Conservation (phyloP, 108 stramenopile genomes). For the Fragilaria radians region DNA sequence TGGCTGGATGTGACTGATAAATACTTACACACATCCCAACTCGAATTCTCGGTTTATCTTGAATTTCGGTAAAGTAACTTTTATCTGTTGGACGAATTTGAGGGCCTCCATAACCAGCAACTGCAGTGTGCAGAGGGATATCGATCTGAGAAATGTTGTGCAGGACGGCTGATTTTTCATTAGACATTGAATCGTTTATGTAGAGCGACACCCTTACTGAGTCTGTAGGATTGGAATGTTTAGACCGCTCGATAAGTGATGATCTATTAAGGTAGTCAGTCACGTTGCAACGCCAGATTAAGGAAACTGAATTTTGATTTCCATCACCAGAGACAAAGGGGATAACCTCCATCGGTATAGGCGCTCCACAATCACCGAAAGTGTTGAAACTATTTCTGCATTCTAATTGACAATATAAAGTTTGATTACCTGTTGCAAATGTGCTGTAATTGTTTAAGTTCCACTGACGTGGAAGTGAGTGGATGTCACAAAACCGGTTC, state of each 20-base stretch:
- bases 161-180: background rate
- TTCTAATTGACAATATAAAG: conserved; percentile 2
- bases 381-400: background rate
- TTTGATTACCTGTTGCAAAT: background rate
- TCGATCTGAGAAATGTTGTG: background rate
- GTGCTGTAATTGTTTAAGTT: no score
- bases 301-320: background rate
- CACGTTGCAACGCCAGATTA: background rate
- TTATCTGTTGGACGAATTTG: background rate
- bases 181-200: background rate
- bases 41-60: background rate
- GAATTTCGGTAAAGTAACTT: background rate
- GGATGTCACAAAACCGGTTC: no score
- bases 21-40: conserved; percentile 15
- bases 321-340: background rate
- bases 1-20: background rate
- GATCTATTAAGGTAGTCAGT: background rate
- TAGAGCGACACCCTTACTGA: background rate
- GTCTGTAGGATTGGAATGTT: background rate
- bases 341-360: conserved; percentile 2
- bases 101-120: conserved; percentile 15
- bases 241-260: background rate
- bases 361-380: no score
- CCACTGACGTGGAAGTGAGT: no score
- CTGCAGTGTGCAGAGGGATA: conserved; percentile 7